Evolutionary conservation across 163 green algal genomes (phyloP).

Genomic region (Coccomyxa subellipsoidea): DNA sequence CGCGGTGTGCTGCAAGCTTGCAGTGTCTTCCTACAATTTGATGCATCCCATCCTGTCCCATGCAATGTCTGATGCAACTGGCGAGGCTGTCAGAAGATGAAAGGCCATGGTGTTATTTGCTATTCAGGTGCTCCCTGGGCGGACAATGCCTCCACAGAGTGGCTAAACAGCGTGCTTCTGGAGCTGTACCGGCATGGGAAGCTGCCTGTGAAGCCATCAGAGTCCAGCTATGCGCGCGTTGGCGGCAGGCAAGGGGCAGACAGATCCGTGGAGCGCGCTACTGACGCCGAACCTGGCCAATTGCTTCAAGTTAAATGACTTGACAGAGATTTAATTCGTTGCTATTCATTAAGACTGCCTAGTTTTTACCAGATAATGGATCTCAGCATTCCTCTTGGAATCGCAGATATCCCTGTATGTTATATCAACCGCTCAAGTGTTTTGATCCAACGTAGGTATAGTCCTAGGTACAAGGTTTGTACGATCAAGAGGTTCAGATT

Average conservation of each 20-base stretch:
- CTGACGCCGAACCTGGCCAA: background rate
- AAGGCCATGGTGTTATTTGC: no score
- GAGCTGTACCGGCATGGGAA: constrained; percentile 19
- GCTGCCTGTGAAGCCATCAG: background rate
- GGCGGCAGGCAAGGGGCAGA: background rate
- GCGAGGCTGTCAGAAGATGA: no score
- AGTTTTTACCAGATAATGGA: background rate
- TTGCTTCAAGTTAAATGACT: background rate
- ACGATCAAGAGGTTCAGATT: background rate
- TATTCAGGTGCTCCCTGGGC: constrained; percentile 78
- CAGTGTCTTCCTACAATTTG: no score
- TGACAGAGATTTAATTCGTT: background rate
- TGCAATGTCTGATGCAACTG: no score
- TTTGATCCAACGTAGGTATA: background rate
- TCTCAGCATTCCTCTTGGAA: background rate
- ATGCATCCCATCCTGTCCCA: no score
- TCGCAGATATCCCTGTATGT: background rate
- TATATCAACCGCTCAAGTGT: background rate
- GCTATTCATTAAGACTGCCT: background rate
- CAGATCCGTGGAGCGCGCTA: background rate
- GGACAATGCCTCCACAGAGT: constrained; percentile 57
- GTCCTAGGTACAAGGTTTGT: background rate
- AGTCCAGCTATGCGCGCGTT: background rate
- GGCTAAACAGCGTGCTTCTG: constrained; percentile 49
- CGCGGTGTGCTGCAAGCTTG: no score